Evolutionary conservation across 2,329 filamentous ascomycete species (phyloP), one percentile per base, ranked within the genome.

Genomic region (Didymella pinodella): DNA sequence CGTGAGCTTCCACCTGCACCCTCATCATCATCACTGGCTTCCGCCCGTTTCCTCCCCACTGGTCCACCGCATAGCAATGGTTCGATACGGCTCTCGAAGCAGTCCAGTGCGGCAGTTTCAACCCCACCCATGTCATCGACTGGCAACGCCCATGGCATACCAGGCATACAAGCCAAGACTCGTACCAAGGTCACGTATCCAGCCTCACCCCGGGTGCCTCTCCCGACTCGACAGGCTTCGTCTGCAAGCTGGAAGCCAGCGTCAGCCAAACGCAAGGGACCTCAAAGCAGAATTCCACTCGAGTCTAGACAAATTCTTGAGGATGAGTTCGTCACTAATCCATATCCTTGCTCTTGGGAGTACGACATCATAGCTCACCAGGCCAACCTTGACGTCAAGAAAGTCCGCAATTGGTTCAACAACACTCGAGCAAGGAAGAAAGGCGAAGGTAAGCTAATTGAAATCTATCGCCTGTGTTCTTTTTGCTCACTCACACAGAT

Each of bases 321-420:
- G 50, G 71, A 75, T 51, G 71, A 76, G 36, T 76, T 76, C 44
- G 67, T 66, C 12, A 63, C 67, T 2, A 76, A 76, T 43, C 71
- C 74, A 7, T 76, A 76, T 59, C 74, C 74, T 12, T 74, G 70
- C 46, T 63, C 64, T 0, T 76, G 72, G 72, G 74, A 76, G 47
- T 66, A 75, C 38, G 74, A 76, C 46, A 73, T 75, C 44, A 75
- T 76, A 28, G 74, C 73, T 20, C 72, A 75, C 34, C 72, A 75
- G 59, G 70, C 72, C 31, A 73, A 72, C 26, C 65, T 76, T n/a
- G 73, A 75, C 16, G 70, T 71, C 8, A 76, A 76, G 57, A 67
- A 69, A 22, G 74, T 76, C 32, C 65, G 71, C 25, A 75, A 71
- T 26, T 76, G 73, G 74, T 76, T 72, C 62, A 76, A 76, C 50